A percentile compares a stretch with the other conserved stretches of the same genome.
Evolutionary conservation across 139 green algal genomes (phyloP).

Genomic region (Coelastrella sp.): DNA sequence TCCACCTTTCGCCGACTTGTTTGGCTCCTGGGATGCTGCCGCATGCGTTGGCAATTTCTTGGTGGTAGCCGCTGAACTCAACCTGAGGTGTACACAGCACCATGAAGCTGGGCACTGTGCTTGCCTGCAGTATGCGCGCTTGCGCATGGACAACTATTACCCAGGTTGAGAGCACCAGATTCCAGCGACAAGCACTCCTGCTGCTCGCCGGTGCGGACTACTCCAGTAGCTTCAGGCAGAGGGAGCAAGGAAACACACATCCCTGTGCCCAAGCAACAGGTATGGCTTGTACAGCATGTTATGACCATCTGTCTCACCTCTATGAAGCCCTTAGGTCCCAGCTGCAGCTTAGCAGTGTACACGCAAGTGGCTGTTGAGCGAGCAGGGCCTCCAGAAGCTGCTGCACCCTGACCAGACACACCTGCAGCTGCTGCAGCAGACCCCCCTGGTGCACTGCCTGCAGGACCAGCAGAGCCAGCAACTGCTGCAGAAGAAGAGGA

Average conservation of each 20-base stretch:
- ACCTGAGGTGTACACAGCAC: slow-evolving; percentile 13
- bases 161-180: too few species aligned
- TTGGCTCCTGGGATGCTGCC: slow-evolving; percentile 6
- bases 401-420: neutral
- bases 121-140: too few species aligned
- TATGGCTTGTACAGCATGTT: too few species aligned
- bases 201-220: too few species aligned
- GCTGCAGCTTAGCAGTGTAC: slow-evolving; percentile 20
- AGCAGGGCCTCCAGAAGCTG: neutral
- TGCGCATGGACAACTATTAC: too few species aligned
- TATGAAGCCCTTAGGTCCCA: slow-evolving; percentile 4
- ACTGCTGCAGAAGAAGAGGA: slow-evolving; percentile 2
- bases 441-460: neutral
- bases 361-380: neutral
- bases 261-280: too few species aligned
- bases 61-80: slow-evolving; percentile 36
- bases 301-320: slow-evolving; percentile 26
- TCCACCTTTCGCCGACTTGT: neutral
- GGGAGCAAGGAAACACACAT: too few species aligned
- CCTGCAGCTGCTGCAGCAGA: neutral
- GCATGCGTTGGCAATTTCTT: neutral
- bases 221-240: too few species aligned
- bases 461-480: neutral
- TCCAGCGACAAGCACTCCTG: too few species aligned
- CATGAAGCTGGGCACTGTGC: neutral